Base-by-base conservation (phyloP, 345 rosid species). In the Arabidopsis suecica region DNA sequence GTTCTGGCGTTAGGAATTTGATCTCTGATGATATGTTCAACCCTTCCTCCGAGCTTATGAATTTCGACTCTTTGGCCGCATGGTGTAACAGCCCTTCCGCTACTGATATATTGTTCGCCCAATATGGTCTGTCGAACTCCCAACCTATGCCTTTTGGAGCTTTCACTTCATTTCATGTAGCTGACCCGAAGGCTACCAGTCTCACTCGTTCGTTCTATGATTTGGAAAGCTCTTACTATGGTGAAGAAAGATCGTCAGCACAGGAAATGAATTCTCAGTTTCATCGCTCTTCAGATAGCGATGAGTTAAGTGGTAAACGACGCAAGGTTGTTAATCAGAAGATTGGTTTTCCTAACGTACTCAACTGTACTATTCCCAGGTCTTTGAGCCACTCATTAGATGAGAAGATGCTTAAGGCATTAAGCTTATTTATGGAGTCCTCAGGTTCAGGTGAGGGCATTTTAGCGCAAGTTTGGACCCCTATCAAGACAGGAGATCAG, bases 391-490 rank as follows among this genome's bases (percentile, higher is more conserved):
- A 20, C 14, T 86, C 97, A 41, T 71, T 91, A 40, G 89, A 87
- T 74, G 99, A 95, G 86, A 91, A 80, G 89, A 91, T 91, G 93
- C 86, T 95, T 42, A 88, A 75, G 80, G 97, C 93, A 6, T 80
- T 95, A 68, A 86, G 96, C n/a, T 50, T 88, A 65, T 83, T 95
- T 61, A 88, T 83, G 80, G 93, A 88, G 65, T 87, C 88, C 5
- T 83, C 89, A 37, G 90, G 88, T 33, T 87, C 89, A 45, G 89
- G 91, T 69, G 92, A 89, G 14, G 97, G 96, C 7, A 86, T 91
- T 75, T 75, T 95, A 83, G 95, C 93, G 0, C 99, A 95, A 80
- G 86, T 92, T 34, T 95, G 99, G 99, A 84, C 84, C 45, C 97
- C 97, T 34, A 49, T 85, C 32, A 86, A 75, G 85, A 82, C 33